Conservation (phyloP, 495 filamentous ascomycete species). For the Talaromyces proteolyticus region DNA sequence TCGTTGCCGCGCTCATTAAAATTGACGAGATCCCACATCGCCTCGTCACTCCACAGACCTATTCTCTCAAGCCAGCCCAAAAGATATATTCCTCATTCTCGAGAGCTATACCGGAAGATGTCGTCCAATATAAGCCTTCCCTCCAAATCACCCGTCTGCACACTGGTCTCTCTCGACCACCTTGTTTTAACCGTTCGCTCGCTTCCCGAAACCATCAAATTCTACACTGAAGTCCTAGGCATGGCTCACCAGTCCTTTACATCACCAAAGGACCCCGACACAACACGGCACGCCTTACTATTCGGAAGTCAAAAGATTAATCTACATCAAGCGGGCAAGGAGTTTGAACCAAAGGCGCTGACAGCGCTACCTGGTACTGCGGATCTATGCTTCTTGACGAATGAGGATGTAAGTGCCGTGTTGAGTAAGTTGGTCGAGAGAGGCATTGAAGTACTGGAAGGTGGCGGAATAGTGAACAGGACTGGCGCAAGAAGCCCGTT, state of each 20-base stretch:
- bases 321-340: conserved; percentile 43
- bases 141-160: conserved; percentile 2
- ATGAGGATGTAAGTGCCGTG: conserved; percentile 33
- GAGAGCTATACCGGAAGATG: not conserved
- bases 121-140: not conserved
- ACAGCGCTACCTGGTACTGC: conserved; percentile 40
- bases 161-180: conserved; percentile 38
- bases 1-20: too few relatives aligned
- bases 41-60: too few relatives aligned
- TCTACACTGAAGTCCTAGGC: conserved; percentile 42
- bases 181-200: conserved; percentile 45
- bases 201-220: conserved; percentile 37
- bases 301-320: conserved; percentile 53
- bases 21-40: too few relatives aligned
- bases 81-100: too few relatives aligned
- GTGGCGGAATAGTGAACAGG: conserved; percentile 38
- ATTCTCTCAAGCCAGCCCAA: too few relatives aligned
- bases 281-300: conserved; percentile 39
- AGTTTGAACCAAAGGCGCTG: conserved; percentile 49
- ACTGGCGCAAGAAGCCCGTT: conserved; percentile 44
- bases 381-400: conserved; percentile 49
- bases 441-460: conserved; percentile 39
- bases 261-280: conserved; percentile 21
- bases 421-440: conserved; percentile 22
- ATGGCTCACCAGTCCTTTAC: conserved; percentile 43